Conservation (phyloP, 345 rosid species). For the Cardamine occulta region DNA sequence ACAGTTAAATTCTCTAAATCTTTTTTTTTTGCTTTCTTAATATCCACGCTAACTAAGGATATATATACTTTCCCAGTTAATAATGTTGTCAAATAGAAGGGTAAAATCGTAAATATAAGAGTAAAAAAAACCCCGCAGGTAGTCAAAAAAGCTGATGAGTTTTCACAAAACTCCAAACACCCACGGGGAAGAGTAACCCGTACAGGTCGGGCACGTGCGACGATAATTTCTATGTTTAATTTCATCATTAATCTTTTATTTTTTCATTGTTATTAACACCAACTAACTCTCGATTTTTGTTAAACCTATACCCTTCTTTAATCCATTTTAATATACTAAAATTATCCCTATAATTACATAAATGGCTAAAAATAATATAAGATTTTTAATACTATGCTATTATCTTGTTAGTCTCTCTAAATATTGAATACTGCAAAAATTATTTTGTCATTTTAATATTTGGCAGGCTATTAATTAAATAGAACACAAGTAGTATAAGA, state of each 20-base stretch:
- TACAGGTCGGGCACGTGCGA: slow-evolving; percentile 45
- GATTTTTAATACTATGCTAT: background rate
- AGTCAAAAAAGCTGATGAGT: slow-evolving; percentile 38
- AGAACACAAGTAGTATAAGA: background rate
- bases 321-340: background rate
- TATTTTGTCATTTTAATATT: background rate
- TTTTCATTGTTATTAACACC: slow-evolving; percentile 33
- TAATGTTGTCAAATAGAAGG: background rate
- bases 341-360: background rate
- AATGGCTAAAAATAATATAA: background rate
- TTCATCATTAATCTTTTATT: slow-evolving; percentile 26
- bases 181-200: slow-evolving; percentile 43
- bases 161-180: slow-evolving; percentile 40
- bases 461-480: background rate
- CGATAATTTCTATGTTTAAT: slow-evolving; percentile 37
- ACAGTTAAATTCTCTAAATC: slow-evolving; percentile 23
- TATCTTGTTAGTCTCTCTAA: background rate
- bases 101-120: slow-evolving; percentile 23
- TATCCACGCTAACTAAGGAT: slow-evolving; percentile 31
- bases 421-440: background rate
- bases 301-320: background rate
- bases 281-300: slow-evolving; percentile 2
- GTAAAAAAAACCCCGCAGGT: slow-evolving; percentile 22
- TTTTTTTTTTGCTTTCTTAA: slow-evolving; percentile 8
- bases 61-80: background rate